phyloP scores from a whole-genome alignment of 768 basidiomycete species.

The Amanita pallidorosea region DNA sequence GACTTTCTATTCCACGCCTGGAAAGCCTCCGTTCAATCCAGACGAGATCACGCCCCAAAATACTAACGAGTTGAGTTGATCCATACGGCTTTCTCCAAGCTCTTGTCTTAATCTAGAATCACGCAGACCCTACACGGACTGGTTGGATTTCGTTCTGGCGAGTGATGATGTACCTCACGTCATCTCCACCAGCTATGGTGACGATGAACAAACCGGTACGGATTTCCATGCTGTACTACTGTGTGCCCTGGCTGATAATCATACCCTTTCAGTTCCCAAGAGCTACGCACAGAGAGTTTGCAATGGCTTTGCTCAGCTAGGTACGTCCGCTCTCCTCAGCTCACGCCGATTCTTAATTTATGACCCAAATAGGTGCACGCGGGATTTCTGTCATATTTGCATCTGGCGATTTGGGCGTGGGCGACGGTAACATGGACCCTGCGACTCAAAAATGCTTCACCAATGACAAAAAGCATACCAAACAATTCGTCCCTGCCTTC shows the following conservation, averaged over 20 bases:
- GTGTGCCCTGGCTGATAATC: not conserved
- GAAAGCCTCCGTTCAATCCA: conserved; percentile 46
- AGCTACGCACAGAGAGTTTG: conserved; percentile 46
- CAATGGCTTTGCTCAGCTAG: conserved; percentile 47
- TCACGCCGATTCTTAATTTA: not conserved
- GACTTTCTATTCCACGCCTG: conserved; percentile 54
- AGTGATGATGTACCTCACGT: conserved; percentile 37
- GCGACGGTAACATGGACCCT: conserved; percentile 43
- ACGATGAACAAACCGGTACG: conserved; percentile 56
- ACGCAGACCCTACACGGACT: conserved; percentile 26
- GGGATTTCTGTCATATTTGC: conserved; percentile 54
- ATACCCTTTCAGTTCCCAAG: conserved; percentile 33
- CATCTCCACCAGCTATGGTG: conserved; percentile 61
- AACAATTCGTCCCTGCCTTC: conserved; percentile 44
- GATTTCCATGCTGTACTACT: not conserved
- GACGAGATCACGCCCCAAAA: conserved; percentile 26
- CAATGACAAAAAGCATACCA: conserved; percentile 45
- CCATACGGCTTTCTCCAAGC: conserved; percentile 3
- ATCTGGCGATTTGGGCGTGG: conserved; percentile 59
- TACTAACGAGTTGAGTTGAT: conserved; percentile 23
- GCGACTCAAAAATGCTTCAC: conserved; percentile 40
- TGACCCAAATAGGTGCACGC: conserved; percentile 32
- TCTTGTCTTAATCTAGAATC: not conserved
- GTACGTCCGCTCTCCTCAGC: conserved; percentile 15
- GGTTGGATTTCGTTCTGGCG: conserved; percentile 45